Base-by-base conservation (phyloP, 495 filamentous ascomycete species). In the Penicillium riverlandense region DNA sequence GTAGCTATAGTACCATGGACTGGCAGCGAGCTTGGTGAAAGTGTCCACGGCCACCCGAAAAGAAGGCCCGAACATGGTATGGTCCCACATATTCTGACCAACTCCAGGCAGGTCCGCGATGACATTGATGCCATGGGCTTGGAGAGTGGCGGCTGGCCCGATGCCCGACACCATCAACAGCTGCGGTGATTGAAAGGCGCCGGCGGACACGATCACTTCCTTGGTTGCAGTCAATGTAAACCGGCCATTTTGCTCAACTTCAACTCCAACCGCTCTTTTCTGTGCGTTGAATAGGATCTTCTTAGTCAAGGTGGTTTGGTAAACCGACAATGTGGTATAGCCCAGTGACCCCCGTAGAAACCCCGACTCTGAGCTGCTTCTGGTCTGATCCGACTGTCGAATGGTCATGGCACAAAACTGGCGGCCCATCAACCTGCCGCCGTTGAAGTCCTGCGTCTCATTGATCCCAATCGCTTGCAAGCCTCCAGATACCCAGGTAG, bases 141-240 rank as follows among this genome's bases (percentile, higher is more conserved):
- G 14, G 7, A 73, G 50, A 0, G 44, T 43, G 10, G 49, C 57
- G 2, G 50, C 38, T 0, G 64, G 72, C 0, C 77, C 77, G 33
- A 74, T 55, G 7, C 59, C 59, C 11, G 73, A 78, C n/a, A 76
- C 58, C 55, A 77, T 71, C 11, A 79, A 53, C 8, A 80, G 44
- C 45, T 77, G 73, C 1, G 77, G 75, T 12, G 65, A 67, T 6
- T 70, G 62, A 40, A 78, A 67, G 7, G 48, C 66, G 8, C 78
- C 78, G 3, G 76, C 75, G 4, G 76, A 74, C 0, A 83, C 12
- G 29, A 81, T 76, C 37, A 83, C 70, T 47, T 80, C 78, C 38
- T 66, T 69, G 0, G 37, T 57, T 0, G 77, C 75, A 0, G 35
- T 45, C 4, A 76, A 44, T 0, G 40, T 60, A 45, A 71, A 75